phyloP scores from a whole-genome alignment of 192 early-diverging fungal genomes.

The Backusella psychrophila region DNA sequence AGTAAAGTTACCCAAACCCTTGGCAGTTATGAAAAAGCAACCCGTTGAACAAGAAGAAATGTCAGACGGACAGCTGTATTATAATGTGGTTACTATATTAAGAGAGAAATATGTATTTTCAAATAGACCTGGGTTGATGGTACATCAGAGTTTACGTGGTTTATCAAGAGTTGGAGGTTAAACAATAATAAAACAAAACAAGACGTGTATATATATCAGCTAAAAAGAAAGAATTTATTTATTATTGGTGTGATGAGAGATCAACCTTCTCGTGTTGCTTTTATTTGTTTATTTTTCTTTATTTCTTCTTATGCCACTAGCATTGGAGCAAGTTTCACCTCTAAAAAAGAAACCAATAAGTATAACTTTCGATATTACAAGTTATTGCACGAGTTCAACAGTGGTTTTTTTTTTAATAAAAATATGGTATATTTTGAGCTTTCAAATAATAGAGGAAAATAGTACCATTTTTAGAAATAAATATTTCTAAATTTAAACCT shows the following conservation, averaged over 20 bases:
- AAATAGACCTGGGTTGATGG: conserved; percentile 27
- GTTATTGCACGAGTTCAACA: neutral
- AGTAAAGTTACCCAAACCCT: conserved; percentile 30
- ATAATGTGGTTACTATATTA: conserved; percentile 31
- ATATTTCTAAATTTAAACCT: no score
- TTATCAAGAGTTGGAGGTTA: conserved; percentile 21
- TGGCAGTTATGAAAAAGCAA: conserved; percentile 32
- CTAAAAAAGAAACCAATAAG: neutral
- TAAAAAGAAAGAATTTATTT: no score
- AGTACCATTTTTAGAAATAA: no score
- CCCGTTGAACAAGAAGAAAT: neutral
- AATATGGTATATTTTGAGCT: neutral
- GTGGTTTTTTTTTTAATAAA: neutral
- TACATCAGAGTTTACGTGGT: conserved; percentile 32
- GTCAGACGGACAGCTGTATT: conserved; percentile 8
- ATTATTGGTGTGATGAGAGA: no score
- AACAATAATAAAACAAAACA: neutral
- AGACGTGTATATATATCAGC: neutral
- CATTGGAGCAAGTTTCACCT: neutral
- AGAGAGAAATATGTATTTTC: conserved; percentile 37
- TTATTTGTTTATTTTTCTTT: neutral
- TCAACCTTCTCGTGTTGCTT: no score
- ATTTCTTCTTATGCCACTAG: neutral
- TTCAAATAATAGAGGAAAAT: neutral
- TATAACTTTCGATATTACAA: neutral